phyloP scores from a whole-genome alignment of 495 filamentous ascomycete genomes.

The Cercophora sp. region DNA sequence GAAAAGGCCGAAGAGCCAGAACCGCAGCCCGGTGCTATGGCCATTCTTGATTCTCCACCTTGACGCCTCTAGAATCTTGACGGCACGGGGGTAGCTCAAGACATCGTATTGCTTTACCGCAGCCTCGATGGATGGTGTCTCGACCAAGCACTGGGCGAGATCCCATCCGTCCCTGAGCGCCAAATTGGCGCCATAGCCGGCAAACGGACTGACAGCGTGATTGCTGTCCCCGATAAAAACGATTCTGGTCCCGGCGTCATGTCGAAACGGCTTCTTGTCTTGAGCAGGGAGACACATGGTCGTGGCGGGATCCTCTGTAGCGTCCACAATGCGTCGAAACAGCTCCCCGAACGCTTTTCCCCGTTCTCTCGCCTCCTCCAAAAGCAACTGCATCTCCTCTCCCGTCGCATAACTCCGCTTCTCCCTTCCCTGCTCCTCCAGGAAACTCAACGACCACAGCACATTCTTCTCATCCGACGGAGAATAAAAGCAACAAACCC shows the following conservation, averaged over 20 bases:
- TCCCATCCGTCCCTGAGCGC: conserved; percentile 41
- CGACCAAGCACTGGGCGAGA: conserved; percentile 30
- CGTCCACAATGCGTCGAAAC: conserved; percentile 17
- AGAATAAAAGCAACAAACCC: conserved; percentile 32
- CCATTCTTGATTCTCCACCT: conserved; percentile 25
- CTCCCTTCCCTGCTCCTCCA: conserved; percentile 10
- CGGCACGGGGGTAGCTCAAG: conserved; percentile 25
- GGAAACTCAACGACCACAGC: conserved; percentile 31
- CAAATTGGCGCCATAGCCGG: conserved; percentile 40
- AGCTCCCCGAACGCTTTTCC: conserved; percentile 27
- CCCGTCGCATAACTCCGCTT: neutral
- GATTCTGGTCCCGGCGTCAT: conserved; percentile 20
- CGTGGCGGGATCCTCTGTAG: conserved; percentile 30
- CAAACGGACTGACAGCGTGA: conserved; percentile 43
- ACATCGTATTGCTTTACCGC: conserved; percentile 29
- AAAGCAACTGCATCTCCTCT: conserved; percentile 12
- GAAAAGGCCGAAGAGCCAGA: conserved; percentile 7
- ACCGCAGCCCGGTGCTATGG: conserved; percentile 29
- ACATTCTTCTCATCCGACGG: conserved; percentile 29
- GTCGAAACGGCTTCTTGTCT: conserved; percentile 37
- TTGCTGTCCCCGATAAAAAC: conserved; percentile 43
- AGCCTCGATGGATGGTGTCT: conserved; percentile 8
- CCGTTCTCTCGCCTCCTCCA: conserved; percentile 23
- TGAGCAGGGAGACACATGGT: conserved; percentile 25
- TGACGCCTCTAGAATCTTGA: conserved; percentile 19